phyloP scores from a whole-genome alignment of 75 land plant species.

The Pinus albicaulis region DNA sequence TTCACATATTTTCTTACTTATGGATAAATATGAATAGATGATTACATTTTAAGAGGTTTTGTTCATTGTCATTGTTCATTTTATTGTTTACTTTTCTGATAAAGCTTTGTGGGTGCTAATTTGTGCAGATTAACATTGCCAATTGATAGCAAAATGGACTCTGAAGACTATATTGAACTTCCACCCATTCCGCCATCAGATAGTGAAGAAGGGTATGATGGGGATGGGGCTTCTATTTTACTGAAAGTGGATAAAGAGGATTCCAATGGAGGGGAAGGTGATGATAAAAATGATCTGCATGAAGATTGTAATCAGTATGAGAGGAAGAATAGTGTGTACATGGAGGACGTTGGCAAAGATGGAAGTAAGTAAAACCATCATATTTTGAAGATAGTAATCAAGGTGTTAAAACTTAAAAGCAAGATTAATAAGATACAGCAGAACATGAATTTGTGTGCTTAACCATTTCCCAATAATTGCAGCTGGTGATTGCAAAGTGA shows the following conservation, averaged over 20 bases:
- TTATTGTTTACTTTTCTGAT: neutral
- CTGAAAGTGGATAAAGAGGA: neutral
- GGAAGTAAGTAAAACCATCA: neutral
- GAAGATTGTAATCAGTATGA: neutral
- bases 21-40: neutral
- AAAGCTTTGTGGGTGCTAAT: neutral
- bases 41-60: neutral
- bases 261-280: neutral
- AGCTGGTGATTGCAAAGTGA: neutral
- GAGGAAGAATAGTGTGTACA: neutral
- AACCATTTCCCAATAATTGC: neutral
- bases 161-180: conserved; percentile 6
- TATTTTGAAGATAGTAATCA: neutral
- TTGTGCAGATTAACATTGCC: neutral
- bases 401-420: neutral
- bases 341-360: neutral
- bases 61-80: neutral
- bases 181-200: neutral
- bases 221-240: neutral
- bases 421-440: neutral
- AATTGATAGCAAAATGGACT: neutral
- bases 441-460: neutral
- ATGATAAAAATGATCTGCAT: neutral
- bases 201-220: neutral
- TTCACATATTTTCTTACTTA: neutral